Percentiles rank a stretch among this genome's conserved stretches.
phyloP scores from a whole-genome alignment of 495 filamentous ascomycete species.

The Letharia columbiana region DNA sequence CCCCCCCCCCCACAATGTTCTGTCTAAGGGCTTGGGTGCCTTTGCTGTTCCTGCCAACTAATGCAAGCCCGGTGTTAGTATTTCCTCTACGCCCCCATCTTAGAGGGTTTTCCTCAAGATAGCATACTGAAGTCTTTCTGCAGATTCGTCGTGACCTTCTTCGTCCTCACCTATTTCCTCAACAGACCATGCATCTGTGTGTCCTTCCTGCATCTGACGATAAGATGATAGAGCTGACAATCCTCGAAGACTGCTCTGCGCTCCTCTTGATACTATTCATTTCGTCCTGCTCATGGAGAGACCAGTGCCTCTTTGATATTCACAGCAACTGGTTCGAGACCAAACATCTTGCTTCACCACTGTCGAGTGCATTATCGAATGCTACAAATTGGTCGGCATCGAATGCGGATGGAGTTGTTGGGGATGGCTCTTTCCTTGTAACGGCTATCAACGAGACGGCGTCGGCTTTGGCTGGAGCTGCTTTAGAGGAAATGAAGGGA shows the following conservation, averaged over 20 bases:
- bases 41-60: constrained; percentile 62
- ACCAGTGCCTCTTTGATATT: constrained; percentile 81
- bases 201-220: neutral
- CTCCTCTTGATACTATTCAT: constrained; percentile 82
- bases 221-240: neutral
- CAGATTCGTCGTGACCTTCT: constrained; percentile 83
- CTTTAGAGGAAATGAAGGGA: constrained; percentile 52
- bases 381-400: constrained; percentile 18
- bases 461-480: constrained; percentile 55
- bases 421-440: constrained; percentile 46
- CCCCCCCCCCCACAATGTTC: constrained; percentile 49
- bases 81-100: constrained; percentile 35
- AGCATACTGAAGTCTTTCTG: constrained; percentile 56
- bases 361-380: constrained; percentile 24
- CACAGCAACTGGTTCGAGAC: constrained; percentile 77
- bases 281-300: constrained; percentile 85
- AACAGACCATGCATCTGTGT: constrained; percentile 62
- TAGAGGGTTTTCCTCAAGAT: constrained; percentile 14
- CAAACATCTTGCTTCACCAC: constrained; percentile 36
- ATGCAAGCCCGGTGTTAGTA: constrained; percentile 45
- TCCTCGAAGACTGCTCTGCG: constrained; percentile 69
- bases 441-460: constrained; percentile 59
- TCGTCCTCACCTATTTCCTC: constrained; percentile 81
- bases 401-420: constrained; percentile 31
- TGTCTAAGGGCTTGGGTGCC: constrained; percentile 72